Percentiles rank a stretch among this genome's conserved stretches.
Conservation (phyloP, 2,329 filamentous ascomycete species). For the Fusarium transvaalense region DNA sequence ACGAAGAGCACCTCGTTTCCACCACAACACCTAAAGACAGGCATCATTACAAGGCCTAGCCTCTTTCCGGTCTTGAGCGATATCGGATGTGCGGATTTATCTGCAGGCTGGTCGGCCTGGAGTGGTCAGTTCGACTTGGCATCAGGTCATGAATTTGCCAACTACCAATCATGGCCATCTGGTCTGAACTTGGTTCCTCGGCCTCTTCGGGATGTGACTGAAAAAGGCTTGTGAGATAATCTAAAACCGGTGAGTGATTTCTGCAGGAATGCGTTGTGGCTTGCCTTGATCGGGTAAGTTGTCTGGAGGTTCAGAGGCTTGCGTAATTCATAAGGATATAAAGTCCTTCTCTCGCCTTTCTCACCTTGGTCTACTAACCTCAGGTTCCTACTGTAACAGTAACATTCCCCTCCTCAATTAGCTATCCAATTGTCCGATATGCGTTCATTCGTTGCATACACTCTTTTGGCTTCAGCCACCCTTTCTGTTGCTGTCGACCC, state of each 20-base stretch:
- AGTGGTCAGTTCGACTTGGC: conserved; percentile 27
- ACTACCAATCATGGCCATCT: neutral
- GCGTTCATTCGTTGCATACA: conserved; percentile 33
- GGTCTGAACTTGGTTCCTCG: neutral
- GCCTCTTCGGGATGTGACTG: neutral
- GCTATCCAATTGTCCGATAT: conserved; percentile 20
- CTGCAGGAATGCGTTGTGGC: neutral
- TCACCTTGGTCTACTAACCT: too few species aligned
- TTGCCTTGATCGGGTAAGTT: neutral
- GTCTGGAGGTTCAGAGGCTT: too few species aligned
- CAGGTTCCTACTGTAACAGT: too few species aligned
- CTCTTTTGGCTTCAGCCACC: conserved; percentile 41
- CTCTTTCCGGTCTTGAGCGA: conserved; percentile 14
- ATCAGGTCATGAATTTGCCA: conserved; percentile 21
- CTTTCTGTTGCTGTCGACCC: conserved; percentile 28
- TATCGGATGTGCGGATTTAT: conserved; percentile 19
- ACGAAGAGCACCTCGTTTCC: neutral
- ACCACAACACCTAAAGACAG: neutral
- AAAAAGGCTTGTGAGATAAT: neutral
- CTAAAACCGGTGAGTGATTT: neutral
- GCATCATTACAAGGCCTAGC: neutral
- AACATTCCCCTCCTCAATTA: neutral
- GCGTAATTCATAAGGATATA: neutral
- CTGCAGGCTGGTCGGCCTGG: neutral
- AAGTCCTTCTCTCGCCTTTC: neutral